Evolutionary conservation across 2,329 filamentous ascomycete species (phyloP).

Genomic region (Fulvia fulva): DNA sequence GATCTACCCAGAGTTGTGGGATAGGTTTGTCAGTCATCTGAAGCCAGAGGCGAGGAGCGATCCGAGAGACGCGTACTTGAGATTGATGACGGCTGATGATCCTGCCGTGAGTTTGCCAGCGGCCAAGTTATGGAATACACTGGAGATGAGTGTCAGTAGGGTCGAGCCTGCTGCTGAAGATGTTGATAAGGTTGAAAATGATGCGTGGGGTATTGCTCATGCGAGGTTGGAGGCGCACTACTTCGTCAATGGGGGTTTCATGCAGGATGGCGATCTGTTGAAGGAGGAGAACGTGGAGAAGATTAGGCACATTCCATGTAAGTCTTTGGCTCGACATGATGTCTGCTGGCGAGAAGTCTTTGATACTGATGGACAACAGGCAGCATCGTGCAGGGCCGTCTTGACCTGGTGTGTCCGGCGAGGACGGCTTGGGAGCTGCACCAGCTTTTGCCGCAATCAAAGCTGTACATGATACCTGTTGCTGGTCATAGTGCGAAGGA

Average conservation of each 20-base stretch:
- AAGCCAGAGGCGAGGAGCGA: constrained; percentile 4
- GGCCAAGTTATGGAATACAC: constrained; percentile 13
- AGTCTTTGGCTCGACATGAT: background rate
- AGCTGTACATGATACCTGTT: constrained; percentile 12
- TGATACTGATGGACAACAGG: no score
- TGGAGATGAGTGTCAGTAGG: constrained; percentile 4
- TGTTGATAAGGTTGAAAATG: constrained; percentile 11
- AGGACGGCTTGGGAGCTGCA: constrained; percentile 16
- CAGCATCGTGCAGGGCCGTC: constrained; percentile 13
- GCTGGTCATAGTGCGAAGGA: constrained; percentile 17
- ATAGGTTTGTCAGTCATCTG: constrained; percentile 7
- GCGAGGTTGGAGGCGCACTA: constrained; percentile 13
- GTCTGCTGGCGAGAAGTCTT: no score
- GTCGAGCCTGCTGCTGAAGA: constrained; percentile 2
- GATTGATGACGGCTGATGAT: constrained; percentile 6
- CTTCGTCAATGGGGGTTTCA: constrained; percentile 10
- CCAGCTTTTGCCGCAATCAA: constrained; percentile 10
- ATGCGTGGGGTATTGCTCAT: constrained; percentile 9
- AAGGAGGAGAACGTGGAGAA: constrained; percentile 9
- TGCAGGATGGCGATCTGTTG: constrained; percentile 13
- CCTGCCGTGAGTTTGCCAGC: background rate
- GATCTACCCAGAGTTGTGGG: constrained; percentile 14
- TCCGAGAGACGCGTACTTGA: constrained; percentile 6
- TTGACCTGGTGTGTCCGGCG: constrained; percentile 15
- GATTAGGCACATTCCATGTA: constrained; percentile 16